Base-by-base conservation (phyloP, 1,284 basidiomycete genomes). In the Athelia psychrophila region DNA sequence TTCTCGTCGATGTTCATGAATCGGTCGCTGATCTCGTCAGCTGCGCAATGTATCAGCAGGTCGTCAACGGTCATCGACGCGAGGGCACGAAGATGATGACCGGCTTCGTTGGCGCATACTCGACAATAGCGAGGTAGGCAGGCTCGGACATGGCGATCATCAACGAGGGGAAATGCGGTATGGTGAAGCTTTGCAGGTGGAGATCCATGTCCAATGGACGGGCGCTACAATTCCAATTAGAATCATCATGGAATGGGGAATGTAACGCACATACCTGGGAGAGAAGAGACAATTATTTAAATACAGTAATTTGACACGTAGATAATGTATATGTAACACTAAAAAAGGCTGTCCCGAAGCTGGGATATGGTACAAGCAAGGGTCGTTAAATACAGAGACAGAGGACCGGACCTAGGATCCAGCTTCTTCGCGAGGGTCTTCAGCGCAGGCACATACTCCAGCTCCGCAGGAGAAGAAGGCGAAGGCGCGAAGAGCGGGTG, bases 91-190 rank as follows among this genome's bases (percentile, higher is more conserved):
- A 99, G 54, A 91, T 76, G 57, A 99, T 90, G 55, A 94, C 91
- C 0, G 95, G 95, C 60, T 93, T 92, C 8, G 83, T 81, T 0
- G 86, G 80, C 0, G 96, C 88, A 63, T 96, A 87, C 66, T 99
- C 96, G 40, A 88, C 76, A 59, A 98, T 93, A 24, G 95, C 87
- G 15, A 99, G 82, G 66, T 98, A 99, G 0, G 95, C 93, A 0
- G 96, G 97, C 68, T 99, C 99, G 23, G 95, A 96, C 97, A 99
- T 99, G 30, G 95, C 84, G 53, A 99, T 92, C 96, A 99, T 99
- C 51, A 99, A 77, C 0, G 93, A 97, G 0, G 97, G 95, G 84
- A 97, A 98, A 64, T 99, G 97, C 10, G 95, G 93, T 42, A 97
- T 93, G 44, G 83, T 86, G 78, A 98, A 99, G 45, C 89, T 94